Evolutionary conservation across 1,139 yeast genomes (phyloP).

Genomic region (Debaryomyces sp.): DNA sequence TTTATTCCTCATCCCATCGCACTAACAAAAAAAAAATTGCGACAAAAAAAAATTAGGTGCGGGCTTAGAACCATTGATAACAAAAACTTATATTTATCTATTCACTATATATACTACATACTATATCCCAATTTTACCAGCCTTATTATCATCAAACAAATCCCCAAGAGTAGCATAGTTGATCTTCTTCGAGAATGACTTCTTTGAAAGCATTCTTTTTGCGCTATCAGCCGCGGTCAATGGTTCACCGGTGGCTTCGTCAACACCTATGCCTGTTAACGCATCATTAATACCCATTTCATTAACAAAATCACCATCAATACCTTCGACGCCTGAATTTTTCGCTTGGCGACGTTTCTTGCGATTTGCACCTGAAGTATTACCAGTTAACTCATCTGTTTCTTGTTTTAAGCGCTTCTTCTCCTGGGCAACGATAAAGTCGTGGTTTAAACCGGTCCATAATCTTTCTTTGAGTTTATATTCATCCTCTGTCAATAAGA

Average conservation of each 20-base stretch:
- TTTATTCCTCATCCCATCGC: conserved; percentile 13
- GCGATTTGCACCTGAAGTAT: conserved; percentile 52
- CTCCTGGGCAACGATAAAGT: conserved; percentile 83
- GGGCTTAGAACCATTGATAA: conserved; percentile 4
- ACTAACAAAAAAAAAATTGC: conserved; percentile 11
- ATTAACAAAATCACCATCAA: conserved; percentile 20
- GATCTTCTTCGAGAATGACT: conserved; percentile 81
- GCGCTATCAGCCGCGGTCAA: conserved; percentile 73
- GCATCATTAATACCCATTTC: conserved; percentile 42
- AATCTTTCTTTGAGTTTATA: conserved; percentile 69
- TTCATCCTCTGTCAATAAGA: conserved; percentile 68
- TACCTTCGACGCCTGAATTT: conserved; percentile 16
- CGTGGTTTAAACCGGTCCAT: conserved; percentile 90
- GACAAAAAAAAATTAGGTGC: conserved; percentile 5
- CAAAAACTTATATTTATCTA: background rate
- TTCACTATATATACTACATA: background rate
- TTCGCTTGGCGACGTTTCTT: conserved; percentile 43
- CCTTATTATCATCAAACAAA: conserved; percentile 42
- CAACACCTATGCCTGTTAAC: conserved; percentile 41
- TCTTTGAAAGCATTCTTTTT: conserved; percentile 65
- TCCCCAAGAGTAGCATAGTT: conserved; percentile 78
- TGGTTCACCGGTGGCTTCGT: conserved; percentile 47
- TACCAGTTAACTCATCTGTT: conserved; percentile 83
- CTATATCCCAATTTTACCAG: conserved; percentile 9
- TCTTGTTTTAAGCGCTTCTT: conserved; percentile 79